Base-by-base conservation (phyloP, 345 rosid genomes). In the Citrus maxima region DNA sequence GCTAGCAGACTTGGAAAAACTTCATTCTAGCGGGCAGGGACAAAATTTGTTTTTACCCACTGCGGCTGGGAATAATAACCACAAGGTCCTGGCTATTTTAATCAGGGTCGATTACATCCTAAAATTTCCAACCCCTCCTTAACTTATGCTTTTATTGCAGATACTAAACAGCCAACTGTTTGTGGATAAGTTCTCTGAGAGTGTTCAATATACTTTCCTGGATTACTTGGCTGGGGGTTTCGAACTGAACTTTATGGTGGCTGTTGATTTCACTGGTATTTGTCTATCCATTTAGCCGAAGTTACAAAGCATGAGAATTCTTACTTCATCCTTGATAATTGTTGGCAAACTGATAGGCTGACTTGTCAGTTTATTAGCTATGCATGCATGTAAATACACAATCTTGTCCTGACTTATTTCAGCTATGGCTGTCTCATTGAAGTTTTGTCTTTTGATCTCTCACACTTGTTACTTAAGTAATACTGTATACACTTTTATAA, bases 201-300 rank as follows among this genome's bases (percentile, higher is more conserved):
- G 89, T 60, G 81, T 82, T 70, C 92, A 90, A 80, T 80, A 86
- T 75, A 89, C 97, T 59, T 95, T 95, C 84, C 86, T 95, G 72
- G 99, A 95, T 76, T 95, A 93, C 87, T 78, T 93, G 87, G 88
- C 87, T 37, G 90, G 82, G 51, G 99, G 99, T 75, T 95, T 87
- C 55, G 96, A 95, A 82, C 83, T 95, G 75, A 93, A 91, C 86
- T 93, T 93, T 90, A 95, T 95, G 98, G 93, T 92, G 77, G 99
- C 99, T 70, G 80, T 95, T 79, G 99, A 95, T 88, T 95, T 92
- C 84, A 95, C 99, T 2, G 99, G 99, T 95, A 84, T 67, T 59
- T 70, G 27, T 76, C 82, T 62, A 24, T 10, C 7, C 9, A 59
- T 60, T 78, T 32, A 30, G 30, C 54, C 65, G 46, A 74, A 18